These are phyloP conservation scores for Pulveroboletus sp. DNA, from an alignment of 768 basidiomycete species.

Conservation along the genomic window DNA sequence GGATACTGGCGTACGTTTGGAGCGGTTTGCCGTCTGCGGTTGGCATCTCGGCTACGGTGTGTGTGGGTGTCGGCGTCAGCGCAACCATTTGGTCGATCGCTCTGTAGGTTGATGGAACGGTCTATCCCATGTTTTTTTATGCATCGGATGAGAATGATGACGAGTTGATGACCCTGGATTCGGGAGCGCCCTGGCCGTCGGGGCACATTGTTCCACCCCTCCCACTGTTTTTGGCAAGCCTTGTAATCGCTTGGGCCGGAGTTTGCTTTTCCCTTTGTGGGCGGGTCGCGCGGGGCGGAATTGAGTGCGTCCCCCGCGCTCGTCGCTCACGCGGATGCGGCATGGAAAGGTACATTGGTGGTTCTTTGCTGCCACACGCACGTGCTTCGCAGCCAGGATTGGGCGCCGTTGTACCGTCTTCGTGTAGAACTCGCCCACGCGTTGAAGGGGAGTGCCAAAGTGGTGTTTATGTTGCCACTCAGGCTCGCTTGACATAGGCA, in stretches of 20 bases:
- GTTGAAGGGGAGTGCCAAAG: slow-evolving; percentile 8
- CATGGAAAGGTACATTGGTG: neutral
- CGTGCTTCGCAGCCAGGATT: neutral
- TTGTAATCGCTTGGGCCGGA: slow-evolving; percentile 11
- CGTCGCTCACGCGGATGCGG: neutral
- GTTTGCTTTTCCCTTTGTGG: too few species aligned
- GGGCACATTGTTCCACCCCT: too few species aligned
- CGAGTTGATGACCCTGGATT: too few species aligned
- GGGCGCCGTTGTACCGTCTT: neutral
- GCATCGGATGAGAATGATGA: neutral
- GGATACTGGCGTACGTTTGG: slow-evolving; percentile 28
- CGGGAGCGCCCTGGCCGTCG: too few species aligned
- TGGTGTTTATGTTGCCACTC: neutral
- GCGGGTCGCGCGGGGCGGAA: too few species aligned
- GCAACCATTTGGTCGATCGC: slow-evolving; percentile 26
- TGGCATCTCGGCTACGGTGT: slow-evolving; percentile 27
- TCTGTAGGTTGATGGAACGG: slow-evolving; percentile 5
- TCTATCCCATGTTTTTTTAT: neutral
- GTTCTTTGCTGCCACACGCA: neutral
- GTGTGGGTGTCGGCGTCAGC: slow-evolving; percentile 20
- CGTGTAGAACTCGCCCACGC: neutral
- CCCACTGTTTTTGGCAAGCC: slow-evolving; percentile 5
- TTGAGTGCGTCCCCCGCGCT: too few species aligned
- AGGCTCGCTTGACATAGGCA: neutral
- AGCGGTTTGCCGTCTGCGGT: slow-evolving; percentile 19